phyloP scores from a whole-genome alignment of 176 grass and related monocot species.

The Eleusine coracana region DNA sequence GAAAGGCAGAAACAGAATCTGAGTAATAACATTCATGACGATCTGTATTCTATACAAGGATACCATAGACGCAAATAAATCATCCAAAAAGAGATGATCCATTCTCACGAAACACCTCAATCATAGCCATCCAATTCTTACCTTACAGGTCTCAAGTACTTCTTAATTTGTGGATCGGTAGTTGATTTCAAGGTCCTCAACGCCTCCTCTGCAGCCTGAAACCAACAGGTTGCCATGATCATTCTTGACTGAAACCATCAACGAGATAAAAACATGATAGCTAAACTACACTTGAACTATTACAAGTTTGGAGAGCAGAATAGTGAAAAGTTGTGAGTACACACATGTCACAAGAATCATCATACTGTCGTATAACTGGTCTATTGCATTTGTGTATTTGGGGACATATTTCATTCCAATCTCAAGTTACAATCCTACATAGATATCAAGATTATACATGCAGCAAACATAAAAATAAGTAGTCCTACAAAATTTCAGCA shows the following conservation, averaged over 20 bases:
- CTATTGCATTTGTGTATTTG: conserved; percentile 13
- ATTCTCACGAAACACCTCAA: background rate
- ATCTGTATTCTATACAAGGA: background rate
- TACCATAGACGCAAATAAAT: background rate
- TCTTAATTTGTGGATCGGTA: conserved; percentile 55
- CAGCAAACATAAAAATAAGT: background rate
- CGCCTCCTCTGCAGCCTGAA: conserved; percentile 66
- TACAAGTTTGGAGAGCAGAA: conserved; percentile 19
- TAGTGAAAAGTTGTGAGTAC: background rate
- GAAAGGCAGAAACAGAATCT: conserved; percentile 26
- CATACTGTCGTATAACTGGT: background rate
- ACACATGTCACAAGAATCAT: too few relatives aligned
- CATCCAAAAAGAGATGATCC: background rate
- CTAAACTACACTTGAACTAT: background rate
- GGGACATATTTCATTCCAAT: background rate
- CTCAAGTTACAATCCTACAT: background rate
- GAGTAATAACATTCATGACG: background rate
- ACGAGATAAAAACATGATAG: background rate
- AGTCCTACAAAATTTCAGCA: background rate
- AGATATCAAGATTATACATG: background rate
- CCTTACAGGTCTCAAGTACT: conserved; percentile 56
- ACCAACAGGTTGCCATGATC: background rate
- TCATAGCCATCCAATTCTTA: conserved; percentile 30
- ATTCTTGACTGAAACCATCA: background rate
- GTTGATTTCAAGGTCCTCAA: conserved; percentile 57